Base-by-base conservation (phyloP, 129 eudicot species). In the sunflower (Helianthus annuus) region DNA sequence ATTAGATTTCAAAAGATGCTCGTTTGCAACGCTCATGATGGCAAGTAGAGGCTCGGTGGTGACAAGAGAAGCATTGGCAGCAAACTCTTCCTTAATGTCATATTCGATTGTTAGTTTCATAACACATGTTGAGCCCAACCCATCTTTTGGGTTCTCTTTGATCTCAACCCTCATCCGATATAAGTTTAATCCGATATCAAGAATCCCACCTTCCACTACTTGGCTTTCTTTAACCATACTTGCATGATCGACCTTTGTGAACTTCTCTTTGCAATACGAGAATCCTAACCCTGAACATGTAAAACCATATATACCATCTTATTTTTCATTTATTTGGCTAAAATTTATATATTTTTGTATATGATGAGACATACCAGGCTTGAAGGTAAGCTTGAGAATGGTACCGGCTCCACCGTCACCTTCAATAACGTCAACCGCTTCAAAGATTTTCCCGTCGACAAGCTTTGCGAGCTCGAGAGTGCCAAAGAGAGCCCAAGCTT, bases 121-220 rank as follows among this genome's bases (percentile, higher is more conserved):
- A 72, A 78, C 40, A 78, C 92, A 84, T 4, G 74, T 75, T 68
- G 72, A 67, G 12, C 78, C 38, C 1, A 76, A 10, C 3, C 27
- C 76, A 17, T 69, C 76, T 0, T 70, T 70, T 2, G 58, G 66
- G 10, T 82, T 78, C 40, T 69, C 85, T 10, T 66, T 80, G 46
- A 84, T 54, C 71, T 89, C 84, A 6, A 75, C 40, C 14, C 76
- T 73, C 4, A 89, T 34, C 14, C 84, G 71, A 16, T 79, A 89
- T 7, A 71, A 62, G 4, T 27, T 69, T 45, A 86, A 84, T 22
- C 96, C 90, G 16, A 82, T 11, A 49, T 84, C 92, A 51, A 89
- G 78, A 62, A 66, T 82, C 22, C 86, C 90, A 0, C 96, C 92
- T 82, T 86, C 90, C n/a, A 82, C 75, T 32, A 80, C 72, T 76